phyloP scores from a whole-genome alignment of 495 filamentous ascomycete genomes.

The Delitschia confertaspora region DNA sequence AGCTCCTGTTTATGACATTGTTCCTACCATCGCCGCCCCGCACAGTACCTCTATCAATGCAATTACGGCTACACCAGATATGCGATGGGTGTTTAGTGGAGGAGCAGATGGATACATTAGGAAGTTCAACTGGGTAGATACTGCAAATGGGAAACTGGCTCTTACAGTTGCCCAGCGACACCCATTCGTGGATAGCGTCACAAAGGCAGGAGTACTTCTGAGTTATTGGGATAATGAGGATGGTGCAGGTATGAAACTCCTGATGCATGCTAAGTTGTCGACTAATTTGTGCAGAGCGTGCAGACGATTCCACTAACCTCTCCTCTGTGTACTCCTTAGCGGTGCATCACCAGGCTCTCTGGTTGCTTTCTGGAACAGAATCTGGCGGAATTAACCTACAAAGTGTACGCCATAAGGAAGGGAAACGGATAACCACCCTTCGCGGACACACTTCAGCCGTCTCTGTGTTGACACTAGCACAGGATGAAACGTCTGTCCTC shows the following conservation, averaged over 20 bases:
- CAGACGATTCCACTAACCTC: constrained; percentile 44
- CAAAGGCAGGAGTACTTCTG: constrained; percentile 84
- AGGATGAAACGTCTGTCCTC: constrained; percentile 78
- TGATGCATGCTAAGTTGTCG: background rate
- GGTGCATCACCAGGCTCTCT: constrained; percentile 78
- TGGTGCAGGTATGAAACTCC: constrained; percentile 17
- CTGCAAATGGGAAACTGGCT: constrained; percentile 87
- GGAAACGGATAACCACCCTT: constrained; percentile 72
- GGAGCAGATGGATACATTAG: constrained; percentile 90
- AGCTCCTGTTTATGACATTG: constrained; percentile 87
- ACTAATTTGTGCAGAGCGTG: constrained; percentile 20
- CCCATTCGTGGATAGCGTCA: constrained; percentile 94
- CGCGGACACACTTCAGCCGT: constrained; percentile 86
- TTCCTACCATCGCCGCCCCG: constrained; percentile 91
- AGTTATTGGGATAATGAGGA: constrained; percentile 94
- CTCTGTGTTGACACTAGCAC: constrained; percentile 70
- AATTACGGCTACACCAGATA: constrained; percentile 82
- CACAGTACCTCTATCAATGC: constrained; percentile 95
- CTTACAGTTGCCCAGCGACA: constrained; percentile 93
- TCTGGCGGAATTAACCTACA: constrained; percentile 89
- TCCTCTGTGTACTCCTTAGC: constrained; percentile 93
- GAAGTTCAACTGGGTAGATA: constrained; percentile 91
- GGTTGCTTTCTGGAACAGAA: constrained; percentile 83
- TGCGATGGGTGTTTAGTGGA: constrained; percentile 90
- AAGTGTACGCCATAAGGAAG: constrained; percentile 90